Base-by-base conservation (phyloP, 768 basidiomycete genomes). In the Naganishia vaughanmartiniae region DNA sequence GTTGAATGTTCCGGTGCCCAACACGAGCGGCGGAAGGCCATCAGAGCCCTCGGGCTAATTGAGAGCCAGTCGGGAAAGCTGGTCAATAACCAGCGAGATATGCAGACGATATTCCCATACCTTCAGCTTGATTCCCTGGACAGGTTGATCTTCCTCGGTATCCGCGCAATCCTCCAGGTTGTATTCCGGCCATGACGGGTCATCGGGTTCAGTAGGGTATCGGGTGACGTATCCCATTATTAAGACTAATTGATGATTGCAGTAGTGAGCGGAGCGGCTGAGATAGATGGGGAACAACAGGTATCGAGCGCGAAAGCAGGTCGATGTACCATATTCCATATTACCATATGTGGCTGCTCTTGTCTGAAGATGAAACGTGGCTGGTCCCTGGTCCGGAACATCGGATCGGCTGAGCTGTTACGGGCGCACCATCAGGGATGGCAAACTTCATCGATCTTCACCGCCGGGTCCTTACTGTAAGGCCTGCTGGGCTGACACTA, bases 1-100 rank as follows among this genome's bases (percentile, higher is more conserved):
- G 0, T 78, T 77, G 63, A 82, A 81, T 0, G 77, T 73, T 0
- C 79, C 79, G 42, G 78, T 78, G 17, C 81, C 81, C 6, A 82
- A 73, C 6, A 79, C 73, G 15, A 82, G 63, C 31, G 77, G 75
- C 2, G 79, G 78, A 45, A 74, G 66, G 9, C 53, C 68, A 57
- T 67, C 63, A 12, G 33, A n/a, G 1, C 56, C 30, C 24, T 36
- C 31, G 21, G 68, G 36, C 68, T 69, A 26, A 36, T 24, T 14
- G 34, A 31, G 4, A 31, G n/a, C 24, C 11, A 6, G 12, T 31
- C n/a, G n/a, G 39, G 4, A 5, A 15, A 39, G 26, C 26, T 9
- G 54, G 19, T 54, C 34, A 34, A 11, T 24, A 51, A 21, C 58
- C 19, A 31, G 11, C 7, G n/a, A 9, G 31, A 39, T 19, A 36